Conservation (phyloP, 2,329 filamentous ascomycete genomes). For the Simplicillium aogashimaense region DNA sequence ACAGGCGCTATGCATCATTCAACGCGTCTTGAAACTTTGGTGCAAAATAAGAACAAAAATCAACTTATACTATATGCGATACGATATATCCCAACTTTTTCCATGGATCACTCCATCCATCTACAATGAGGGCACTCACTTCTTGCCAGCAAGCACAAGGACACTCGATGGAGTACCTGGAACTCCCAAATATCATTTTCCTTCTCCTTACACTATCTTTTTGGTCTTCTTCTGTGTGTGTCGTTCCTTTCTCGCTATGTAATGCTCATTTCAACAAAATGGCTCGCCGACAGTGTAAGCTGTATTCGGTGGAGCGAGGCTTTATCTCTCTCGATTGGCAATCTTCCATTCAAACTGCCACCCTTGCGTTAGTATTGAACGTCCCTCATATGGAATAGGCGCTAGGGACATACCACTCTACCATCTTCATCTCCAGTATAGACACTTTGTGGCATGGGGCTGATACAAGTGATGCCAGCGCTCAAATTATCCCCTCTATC, state of each 20-base stretch:
- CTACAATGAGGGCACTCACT: too few relatives aligned
- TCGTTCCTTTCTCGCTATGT: neutral
- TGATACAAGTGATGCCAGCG: constrained; percentile 75
- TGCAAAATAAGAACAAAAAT: neutral
- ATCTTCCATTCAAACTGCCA: constrained; percentile 55
- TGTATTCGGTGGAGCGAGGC: constrained; percentile 15
- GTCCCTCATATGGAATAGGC: neutral
- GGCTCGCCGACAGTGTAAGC: constrained; percentile 5
- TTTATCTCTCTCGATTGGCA: constrained; percentile 46
- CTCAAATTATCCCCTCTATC: constrained; percentile 47
- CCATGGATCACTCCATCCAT: too few relatives aligned
- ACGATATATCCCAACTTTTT: neutral
- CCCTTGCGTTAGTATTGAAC: constrained; percentile 5
- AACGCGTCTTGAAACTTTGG: neutral
- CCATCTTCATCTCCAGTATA: constrained; percentile 95
- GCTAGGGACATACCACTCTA: constrained; percentile 54
- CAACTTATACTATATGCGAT: neutral
- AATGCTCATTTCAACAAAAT: neutral
- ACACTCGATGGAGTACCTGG: too few relatives aligned
- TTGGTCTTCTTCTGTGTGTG: neutral
- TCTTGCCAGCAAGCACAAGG: too few relatives aligned
- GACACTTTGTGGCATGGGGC: constrained; percentile 71
- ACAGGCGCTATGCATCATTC: neutral
- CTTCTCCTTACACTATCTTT: too few relatives aligned
- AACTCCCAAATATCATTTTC: too few relatives aligned